Percentiles rank a stretch among this genome's conserved stretches.
Evolutionary conservation across 768 basidiomycete genomes (phyloP).

Genomic region (Epithele typhae): DNA sequence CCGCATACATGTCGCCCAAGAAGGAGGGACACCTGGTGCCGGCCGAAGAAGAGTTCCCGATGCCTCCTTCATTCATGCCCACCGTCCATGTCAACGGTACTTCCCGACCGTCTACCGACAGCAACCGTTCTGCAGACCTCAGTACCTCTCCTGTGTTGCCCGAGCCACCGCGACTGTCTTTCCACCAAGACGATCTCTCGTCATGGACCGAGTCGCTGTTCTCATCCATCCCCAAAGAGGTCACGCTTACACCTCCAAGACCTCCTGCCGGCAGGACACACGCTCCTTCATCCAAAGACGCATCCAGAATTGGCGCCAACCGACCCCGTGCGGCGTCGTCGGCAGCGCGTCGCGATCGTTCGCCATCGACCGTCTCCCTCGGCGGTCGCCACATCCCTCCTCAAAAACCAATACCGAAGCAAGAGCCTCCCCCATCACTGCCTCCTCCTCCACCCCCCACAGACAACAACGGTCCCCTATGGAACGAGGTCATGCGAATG

Average conservation of each 20-base stretch:
- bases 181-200: constrained; percentile 48
- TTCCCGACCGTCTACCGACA: constrained; percentile 2
- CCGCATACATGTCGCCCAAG: constrained; percentile 36
- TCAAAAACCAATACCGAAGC: constrained; percentile 16
- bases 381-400: constrained; percentile 15
- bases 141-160: constrained; percentile 9
- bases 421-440: constrained; percentile 11
- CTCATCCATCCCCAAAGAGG: constrained; percentile 40
- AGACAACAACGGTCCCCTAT: constrained; percentile 12
- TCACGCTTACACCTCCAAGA: constrained; percentile 12
- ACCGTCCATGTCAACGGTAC: background rate
- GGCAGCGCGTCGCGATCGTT: background rate
- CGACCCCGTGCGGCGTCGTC: constrained; percentile 2
- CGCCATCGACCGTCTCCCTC: background rate
- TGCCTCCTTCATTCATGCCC: constrained; percentile 13
- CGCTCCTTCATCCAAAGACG: background rate
- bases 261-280: constrained; percentile 1
- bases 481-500: constrained; percentile 18
- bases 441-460: constrained; percentile 15
- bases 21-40: constrained; percentile 8
- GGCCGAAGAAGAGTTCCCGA: constrained; percentile 13
- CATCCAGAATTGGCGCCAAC: background rate
- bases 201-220: constrained; percentile 54
- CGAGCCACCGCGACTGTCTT: constrained; percentile 49
- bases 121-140: background rate